These are phyloP conservation scores for Lentinus tigrinus DNA, from an alignment of 768 basidiomycete species.

Conservation along the genomic window DNA sequence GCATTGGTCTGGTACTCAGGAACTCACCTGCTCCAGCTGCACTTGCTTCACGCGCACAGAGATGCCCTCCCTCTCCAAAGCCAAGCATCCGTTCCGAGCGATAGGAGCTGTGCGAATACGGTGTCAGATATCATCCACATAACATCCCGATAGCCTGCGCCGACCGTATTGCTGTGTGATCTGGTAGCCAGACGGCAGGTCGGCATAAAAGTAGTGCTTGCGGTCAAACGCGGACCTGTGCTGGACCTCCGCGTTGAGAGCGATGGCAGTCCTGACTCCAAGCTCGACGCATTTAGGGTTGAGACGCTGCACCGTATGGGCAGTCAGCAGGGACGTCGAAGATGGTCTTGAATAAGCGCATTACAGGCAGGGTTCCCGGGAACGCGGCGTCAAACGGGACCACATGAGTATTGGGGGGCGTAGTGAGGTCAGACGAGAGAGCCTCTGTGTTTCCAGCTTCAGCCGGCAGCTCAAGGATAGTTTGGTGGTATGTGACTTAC, in stretches of 20 bases:
- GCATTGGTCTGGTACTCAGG: not conserved
- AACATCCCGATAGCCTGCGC: not conserved
- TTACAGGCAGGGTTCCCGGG: slow-evolving; percentile 91
- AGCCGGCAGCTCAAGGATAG: not conserved
- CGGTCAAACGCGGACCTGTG: slow-evolving; percentile 82
- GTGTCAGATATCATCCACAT: not conserved
- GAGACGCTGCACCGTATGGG: slow-evolving; percentile 40
- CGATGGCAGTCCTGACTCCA: slow-evolving; percentile 77
- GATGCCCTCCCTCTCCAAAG: slow-evolving; percentile 38
- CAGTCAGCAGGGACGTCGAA: slow-evolving; percentile 8
- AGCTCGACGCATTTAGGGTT: slow-evolving; percentile 75
- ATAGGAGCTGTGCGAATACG: slow-evolving; percentile 65
- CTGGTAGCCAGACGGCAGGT: slow-evolving; percentile 93
- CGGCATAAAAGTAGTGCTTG: slow-evolving; percentile 98
- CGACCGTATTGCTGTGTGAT: slow-evolving; percentile 94
- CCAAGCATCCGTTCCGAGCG: slow-evolving; percentile 64
- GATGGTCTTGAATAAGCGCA: slow-evolving; percentile 8
- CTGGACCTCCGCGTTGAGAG: slow-evolving; percentile 67
- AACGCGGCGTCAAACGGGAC: slow-evolving; percentile 84
- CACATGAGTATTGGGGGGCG: slow-evolving; percentile 70
- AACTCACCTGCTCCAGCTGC: slow-evolving; percentile 89
- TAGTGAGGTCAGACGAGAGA: slow-evolving; percentile 42
- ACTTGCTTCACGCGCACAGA: slow-evolving; percentile 88
- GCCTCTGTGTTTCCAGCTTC: slow-evolving; percentile 32
- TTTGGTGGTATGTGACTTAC: slow-evolving; percentile 34